Conservation (phyloP, 1,284 basidiomycete genomes). For the Athelia psychrophila region DNA sequence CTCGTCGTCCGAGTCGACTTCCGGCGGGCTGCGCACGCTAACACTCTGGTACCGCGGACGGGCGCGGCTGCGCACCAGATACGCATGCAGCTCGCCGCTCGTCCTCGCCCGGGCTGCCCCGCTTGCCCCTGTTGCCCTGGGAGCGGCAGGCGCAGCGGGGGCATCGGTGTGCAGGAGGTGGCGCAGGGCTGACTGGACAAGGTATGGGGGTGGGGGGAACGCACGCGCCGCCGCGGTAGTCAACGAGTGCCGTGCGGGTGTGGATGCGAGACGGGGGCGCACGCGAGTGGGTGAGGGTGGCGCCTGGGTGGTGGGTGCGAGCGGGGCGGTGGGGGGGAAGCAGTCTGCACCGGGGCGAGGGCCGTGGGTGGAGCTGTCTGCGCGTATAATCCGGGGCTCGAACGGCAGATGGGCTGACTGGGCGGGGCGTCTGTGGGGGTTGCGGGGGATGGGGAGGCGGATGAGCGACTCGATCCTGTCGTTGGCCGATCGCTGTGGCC, state of each 20-base stretch:
- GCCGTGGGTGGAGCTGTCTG: slow-evolving; percentile 25
- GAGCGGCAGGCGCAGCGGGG: slow-evolving; percentile 34
- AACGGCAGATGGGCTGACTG: slow-evolving; percentile 29
- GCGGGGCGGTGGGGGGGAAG: slow-evolving; percentile 33
- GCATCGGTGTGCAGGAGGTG: slow-evolving; percentile 65
- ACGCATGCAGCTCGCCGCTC: neutral
- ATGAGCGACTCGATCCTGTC: too few species aligned
- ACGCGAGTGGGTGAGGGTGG: slow-evolving; percentile 26
- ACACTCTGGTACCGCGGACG: slow-evolving; percentile 25
- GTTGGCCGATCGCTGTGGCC: too few species aligned
- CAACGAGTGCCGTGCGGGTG: slow-evolving; percentile 14
- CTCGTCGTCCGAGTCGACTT: slow-evolving; percentile 20
- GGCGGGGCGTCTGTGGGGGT: neutral
- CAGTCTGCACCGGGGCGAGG: slow-evolving; percentile 25
- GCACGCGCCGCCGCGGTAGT: slow-evolving; percentile 25
- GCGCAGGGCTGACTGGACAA: slow-evolving; percentile 70
- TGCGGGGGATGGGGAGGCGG: neutral
- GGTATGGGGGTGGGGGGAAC: slow-evolving; percentile 68
- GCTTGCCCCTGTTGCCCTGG: neutral
- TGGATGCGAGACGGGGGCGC: slow-evolving; percentile 20
- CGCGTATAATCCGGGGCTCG: slow-evolving; percentile 67
- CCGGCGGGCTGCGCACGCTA: slow-evolving; percentile 53
- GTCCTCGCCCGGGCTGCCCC: too few species aligned
- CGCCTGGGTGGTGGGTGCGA: slow-evolving; percentile 45
- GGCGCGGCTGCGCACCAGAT: neutral